Base-by-base conservation (phyloP, 768 basidiomycete species). In the Phlebiopsis flavidoalba region DNA sequence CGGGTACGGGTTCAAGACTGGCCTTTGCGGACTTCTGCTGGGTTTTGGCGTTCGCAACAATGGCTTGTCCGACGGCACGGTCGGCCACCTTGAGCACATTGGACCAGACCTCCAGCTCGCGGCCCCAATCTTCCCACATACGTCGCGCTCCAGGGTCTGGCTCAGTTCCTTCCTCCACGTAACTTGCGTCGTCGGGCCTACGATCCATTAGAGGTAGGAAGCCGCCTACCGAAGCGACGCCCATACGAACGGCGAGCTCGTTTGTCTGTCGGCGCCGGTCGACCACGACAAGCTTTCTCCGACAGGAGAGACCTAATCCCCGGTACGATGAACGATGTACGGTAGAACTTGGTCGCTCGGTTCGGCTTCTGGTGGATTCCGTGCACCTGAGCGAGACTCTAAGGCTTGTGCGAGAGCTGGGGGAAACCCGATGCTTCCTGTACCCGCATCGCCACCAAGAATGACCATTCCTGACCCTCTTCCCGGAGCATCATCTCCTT, bases 161-260 rank as follows among this genome's bases (percentile, higher is more conserved):
- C 51, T 66, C 69, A 1, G 62, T 48, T 33, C 61, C 63, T 22
- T 65, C 66, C 55, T 68, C 66, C 2, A 64, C 52, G 31, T 68
- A 68, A 43, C 52, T 59, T 24, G 62, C 40, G 11, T 66, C 64
- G 19, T 56, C 59, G 37, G 63, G 46, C 21, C 24, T 36, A 54
- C 59, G n/a, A 60, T 74, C 69, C 35, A 72, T 69, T 26, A 70
- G 64, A 49, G 84, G 85, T 6, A 92, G 68, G 7, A 76, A 66
- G 11, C 92, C 93, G 10, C 92, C 92, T 7, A 91, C 79, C 0
- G 82, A 81, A 36, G 88, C 89, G 40, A 93, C 78, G 5, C 84
- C 92, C 85, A 92, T 91, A n/a, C 89, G 83, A 79, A 91, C 88
- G 0, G 83, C 86, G 49, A 94, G 74, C 66, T 91, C 87, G 69